Base-by-base conservation (phyloP, 192 early-diverging fungal species). In the Paraglomus brasilianum region DNA sequence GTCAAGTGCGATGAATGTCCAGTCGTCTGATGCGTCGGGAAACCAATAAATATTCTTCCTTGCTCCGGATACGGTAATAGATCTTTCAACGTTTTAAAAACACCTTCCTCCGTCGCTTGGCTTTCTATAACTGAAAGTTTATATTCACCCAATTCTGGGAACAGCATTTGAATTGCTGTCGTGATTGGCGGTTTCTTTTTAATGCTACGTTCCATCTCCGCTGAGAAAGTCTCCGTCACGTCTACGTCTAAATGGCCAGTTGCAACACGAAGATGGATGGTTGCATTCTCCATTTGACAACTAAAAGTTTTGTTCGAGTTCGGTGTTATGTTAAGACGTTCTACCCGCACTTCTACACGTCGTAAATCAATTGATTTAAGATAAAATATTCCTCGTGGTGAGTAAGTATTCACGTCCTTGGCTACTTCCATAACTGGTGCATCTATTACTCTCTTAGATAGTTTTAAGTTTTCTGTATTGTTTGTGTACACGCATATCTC, bases 1-100 rank as follows among this genome's bases (percentile, higher is more conserved):
- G 90, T 88, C 40, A 95, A 72, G 61, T 93, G 92, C 24, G 86
- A 83, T 24, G 82, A 82, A 70, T 86, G 90, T 17, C 94, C 93
- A 2, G 93, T 95, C 0, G 94, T 96, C 69, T 96, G 94, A 61
- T 92, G 88, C 2, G 94, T 96, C 0, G 92, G 92, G 64, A 95
- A 92, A 0, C 94, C 93, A 52, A 96, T 96, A 71, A 93, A 94
- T 10, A 95, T 83, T 14, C 86, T 79, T 5, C 94, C 94, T 73
- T 96, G 94, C 36, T 89, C 79, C 22, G 82, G 84, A 42, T 79
- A 85, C 1, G 91, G 88, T 5, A 95, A 75, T 4, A 95, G 70
- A 52, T 90, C 87, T 45, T 83, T 78, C 72, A 95, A 95, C 11
- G 94, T 83, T 17, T 22, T 9, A 17, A 17, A 43, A 43, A 55